Evolutionary conservation across 768 basidiomycete species (phyloP), one percentile per base, ranked within the genome.

Genomic region (Cyclocybe aegerita): DNA sequence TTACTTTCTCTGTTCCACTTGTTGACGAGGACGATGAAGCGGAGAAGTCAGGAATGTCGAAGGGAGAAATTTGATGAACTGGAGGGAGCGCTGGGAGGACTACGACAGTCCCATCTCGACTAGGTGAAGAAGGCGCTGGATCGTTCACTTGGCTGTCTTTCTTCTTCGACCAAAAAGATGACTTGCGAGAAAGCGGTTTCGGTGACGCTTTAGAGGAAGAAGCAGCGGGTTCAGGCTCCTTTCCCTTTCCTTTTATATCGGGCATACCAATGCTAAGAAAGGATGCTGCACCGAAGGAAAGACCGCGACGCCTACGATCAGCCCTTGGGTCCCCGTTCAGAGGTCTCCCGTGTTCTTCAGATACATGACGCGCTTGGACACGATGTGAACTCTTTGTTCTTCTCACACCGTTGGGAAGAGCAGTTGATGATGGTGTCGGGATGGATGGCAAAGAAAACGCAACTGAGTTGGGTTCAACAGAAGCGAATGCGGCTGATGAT

Each of bases 81-180:
- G 52, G 54, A 40, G 68, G 66, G 44, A 68, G 63, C 30, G 64
- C 55, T 1, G 56, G 64, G 9, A 58, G 50, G 14, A 48, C 39
- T 36, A 59, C 35, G 37, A 49, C 14, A 12, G 44, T 50, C 39
- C 34, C 31, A 17, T 43, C 42, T 51, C 40, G 39, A 40, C 41
- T 63, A 39, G 52, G 47, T 41, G 53, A 51, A 15, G 41, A 11
- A 30, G 17, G 46, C 12, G 38, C 44, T 31, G 48, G 17, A 54
- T 53, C 46, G 11, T 35, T 42, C 11, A 50, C 31, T 9, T 46
- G 48, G 4, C 29, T 31, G 12, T 31, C 47, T 38, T 79, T 74
- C 66, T 74, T 83, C 51, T 80, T 77, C 40, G 69, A 71, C 86
- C 86, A 89, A 59, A 88, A 88, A 5, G 88, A 89, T 8, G 81